Base-by-base conservation (phyloP, 1,284 basidiomycete genomes). In the Inonotus obliquus region DNA sequence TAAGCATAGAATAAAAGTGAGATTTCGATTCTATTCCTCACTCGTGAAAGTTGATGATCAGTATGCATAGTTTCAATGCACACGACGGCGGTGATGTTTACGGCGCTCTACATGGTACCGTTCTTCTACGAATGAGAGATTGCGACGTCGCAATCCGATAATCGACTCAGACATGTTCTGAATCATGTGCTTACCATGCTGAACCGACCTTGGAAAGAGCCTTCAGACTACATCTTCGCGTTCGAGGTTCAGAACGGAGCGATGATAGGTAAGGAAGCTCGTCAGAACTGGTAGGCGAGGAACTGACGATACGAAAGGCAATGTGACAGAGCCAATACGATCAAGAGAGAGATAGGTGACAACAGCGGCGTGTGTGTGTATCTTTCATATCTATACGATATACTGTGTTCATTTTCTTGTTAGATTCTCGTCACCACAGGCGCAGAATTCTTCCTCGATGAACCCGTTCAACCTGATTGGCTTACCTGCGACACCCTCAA, bases 211-310 rank as follows among this genome's bases (percentile, higher is more conserved):
- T 80, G 79, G 78, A 76, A 75, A 52, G 72, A 78, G 63, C 70
- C 80, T 2, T 73, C 69, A 48, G 72, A 73, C 9, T 77, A 79
- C 61, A 78, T 81, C 59, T 79, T 79, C 60, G 79, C 75, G 0
- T 73, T 75, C 54, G 74, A 78, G 68, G 76, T 77, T 9, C 74
- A 80, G 68, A 79, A 80, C 58, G 78, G 79, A 67, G 74, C 75
- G 1, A 70, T 69, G 70, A 72, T 72, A 39, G 67, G 68, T n/a
- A 66, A 68, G 64, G 65, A 68, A 49, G 66, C 65, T 19, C 66
- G 72, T 48, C 70, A 71, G 48, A 32, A 32, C 38, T 59, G 38
- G 54, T 44, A 41, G 39, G 38, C 7, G 35, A 38, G 37, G 37
- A 39, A 29, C 11, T 45, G 29, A 29, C 32, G n/a, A 4, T 39